Evolutionary conservation across 140 eudicot genomes (phyloP), one percentile per base, ranked within the genome.

Genomic region (Stevia rebaudiana): DNA sequence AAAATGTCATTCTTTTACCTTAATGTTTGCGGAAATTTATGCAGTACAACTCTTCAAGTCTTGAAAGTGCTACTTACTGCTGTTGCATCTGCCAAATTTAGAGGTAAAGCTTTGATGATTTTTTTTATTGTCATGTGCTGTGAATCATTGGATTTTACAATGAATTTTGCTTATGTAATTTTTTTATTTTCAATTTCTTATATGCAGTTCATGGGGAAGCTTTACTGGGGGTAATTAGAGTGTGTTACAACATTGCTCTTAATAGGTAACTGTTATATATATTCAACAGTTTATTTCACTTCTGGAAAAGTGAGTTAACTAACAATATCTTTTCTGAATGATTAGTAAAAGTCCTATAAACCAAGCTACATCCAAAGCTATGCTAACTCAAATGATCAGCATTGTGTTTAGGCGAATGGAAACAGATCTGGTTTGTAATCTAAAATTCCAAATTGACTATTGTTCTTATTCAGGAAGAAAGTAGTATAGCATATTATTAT

Each of bases 331-430:
- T 16, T 36, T 70, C 15, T 80, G 65, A 63, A 63, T 84, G 69
- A 39, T 72, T 54, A 92, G 95, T 87, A 94, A 94, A 86, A 94
- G 99, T 84, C 94, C 95, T 58, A 77, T 94, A 68, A 94, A 94
- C 82, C 99, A 94, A 86, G 96, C 96, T 61, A 94, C 99, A 37
- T 80, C 99, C 72, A 94, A 94, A 84, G 99, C 99, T 62, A 94
- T 88, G 97, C 62, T 94, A 70, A 94, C 99, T 11, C 99, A 94
- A 70, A 94, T 94, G 99, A 88, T 94, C 81, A 94, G 84, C 80
- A 81, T 94, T 60, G 75, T 94, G 57, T 88, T 94, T 70, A 82
- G 94, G 82, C 81, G 99, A 70, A 94, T 88, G 97, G 99, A 94
- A 81, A 69, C 79, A 2, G 97, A 85, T 78, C 79, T 74, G 96